Conservation (phyloP, 106 monocot species). For the Acorus gramineus region DNA sequence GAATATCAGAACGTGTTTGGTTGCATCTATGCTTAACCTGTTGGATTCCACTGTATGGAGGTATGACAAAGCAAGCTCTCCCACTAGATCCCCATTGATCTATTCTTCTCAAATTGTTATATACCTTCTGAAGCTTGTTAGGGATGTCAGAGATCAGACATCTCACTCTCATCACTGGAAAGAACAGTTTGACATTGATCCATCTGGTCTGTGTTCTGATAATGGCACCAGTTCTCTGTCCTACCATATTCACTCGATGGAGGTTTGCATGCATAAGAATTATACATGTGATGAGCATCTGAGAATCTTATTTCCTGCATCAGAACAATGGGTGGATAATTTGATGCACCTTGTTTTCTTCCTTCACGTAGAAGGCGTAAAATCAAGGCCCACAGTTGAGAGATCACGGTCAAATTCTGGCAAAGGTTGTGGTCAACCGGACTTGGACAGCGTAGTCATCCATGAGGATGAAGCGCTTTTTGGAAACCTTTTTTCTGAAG, state of each 20-base stretch:
- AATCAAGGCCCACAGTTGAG: conserved; percentile 33
- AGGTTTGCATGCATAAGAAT: conserved; percentile 44
- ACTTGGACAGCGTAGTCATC: conserved; percentile 40
- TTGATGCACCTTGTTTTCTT: conserved; percentile 62
- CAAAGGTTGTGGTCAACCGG: conserved; percentile 40
- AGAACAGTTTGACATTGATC: conserved; percentile 12
- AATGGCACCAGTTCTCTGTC: conserved; percentile 15
- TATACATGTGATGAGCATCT: conserved; percentile 57
- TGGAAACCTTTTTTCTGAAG: conserved; percentile 96
- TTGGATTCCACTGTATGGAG: conserved; percentile 46
- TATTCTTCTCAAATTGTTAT: conserved; percentile 76
- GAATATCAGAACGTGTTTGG: conserved; percentile 46
- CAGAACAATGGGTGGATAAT: conserved; percentile 71
- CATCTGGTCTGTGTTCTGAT: conserved; percentile 7
- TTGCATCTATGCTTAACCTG: conserved; percentile 58
- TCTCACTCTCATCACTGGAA: conserved; percentile 21
- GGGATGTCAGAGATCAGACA: conserved; percentile 36
- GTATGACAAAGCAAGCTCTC: conserved; percentile 38
- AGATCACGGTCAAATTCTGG: conserved; percentile 22
- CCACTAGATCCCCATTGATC: conserved; percentile 40
- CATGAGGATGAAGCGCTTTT: conserved; percentile 98
- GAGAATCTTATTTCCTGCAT: conserved; percentile 48
- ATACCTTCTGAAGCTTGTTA: conserved; percentile 55
- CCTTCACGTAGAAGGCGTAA: conserved; percentile 66
- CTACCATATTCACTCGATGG: conserved; percentile 42